These are phyloP conservation scores for Aegilops longissima DNA, from an alignment of 176 grass and related monocot genomes.

Conservation along the genomic window DNA sequence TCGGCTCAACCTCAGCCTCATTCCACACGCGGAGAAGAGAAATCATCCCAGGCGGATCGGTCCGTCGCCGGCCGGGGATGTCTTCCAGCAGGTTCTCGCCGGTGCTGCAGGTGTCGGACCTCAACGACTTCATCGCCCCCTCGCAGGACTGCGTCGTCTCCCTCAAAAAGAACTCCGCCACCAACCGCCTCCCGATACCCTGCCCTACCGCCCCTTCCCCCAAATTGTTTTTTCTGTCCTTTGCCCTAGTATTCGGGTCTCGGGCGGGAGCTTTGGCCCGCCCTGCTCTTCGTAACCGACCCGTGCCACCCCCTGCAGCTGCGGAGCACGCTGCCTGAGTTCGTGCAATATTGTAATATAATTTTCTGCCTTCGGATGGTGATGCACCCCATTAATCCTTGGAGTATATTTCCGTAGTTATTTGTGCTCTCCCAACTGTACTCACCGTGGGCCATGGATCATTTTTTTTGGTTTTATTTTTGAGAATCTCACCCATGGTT, in stretches of 20 bases:
- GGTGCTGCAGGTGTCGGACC: constrained; percentile 81
- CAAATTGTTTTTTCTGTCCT: neutral
- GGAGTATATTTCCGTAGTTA: too few species aligned
- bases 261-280: neutral
- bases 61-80: constrained; percentile 25
- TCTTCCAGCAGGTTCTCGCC: constrained; percentile 88
- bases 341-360: too few species aligned
- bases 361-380: too few species aligned
- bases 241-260: neutral
- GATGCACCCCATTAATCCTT: too few species aligned
- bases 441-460: too few species aligned
- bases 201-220: neutral
- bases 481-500: too few species aligned
- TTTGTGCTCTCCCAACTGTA: too few species aligned
- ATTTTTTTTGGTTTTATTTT: too few species aligned
- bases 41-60: neutral
- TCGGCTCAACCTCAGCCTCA: neutral
- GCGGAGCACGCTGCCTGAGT: too few species aligned
- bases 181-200: constrained; percentile 36
- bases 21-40: neutral
- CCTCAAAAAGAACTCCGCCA: constrained; percentile 59
- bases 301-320: neutral
- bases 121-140: constrained; percentile 97
- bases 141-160: constrained; percentile 90
- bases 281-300: neutral